Conservation (phyloP, 2,329 filamentous ascomycete genomes). For the Samsoniella hepiali region DNA sequence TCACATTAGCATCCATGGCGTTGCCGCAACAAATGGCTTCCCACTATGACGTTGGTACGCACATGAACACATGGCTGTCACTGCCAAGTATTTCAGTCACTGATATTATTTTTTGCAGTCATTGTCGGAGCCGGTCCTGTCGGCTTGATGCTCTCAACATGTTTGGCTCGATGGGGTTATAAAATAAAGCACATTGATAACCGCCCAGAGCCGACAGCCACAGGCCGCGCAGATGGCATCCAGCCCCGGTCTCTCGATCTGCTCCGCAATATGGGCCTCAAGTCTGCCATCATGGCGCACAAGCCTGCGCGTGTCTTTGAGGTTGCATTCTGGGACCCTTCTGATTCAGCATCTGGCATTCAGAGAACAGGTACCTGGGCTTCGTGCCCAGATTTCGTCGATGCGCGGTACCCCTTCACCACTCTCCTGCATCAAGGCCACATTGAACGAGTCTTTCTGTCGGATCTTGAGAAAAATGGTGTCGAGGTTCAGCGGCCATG, state of each 20-base stretch:
- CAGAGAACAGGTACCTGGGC: constrained; percentile 72
- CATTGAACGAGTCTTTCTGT: constrained; percentile 68
- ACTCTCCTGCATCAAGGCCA: constrained; percentile 68
- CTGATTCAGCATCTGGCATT: constrained; percentile 54
- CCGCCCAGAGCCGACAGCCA: constrained; percentile 76
- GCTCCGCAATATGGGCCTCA: constrained; percentile 83
- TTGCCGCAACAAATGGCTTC: not conserved
- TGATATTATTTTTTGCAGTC: constrained; percentile 48
- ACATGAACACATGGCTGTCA: too few species aligned
- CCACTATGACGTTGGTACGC: constrained; percentile 45
- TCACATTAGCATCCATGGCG: constrained; percentile 4
- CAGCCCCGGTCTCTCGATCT: constrained; percentile 86
- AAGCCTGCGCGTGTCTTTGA: constrained; percentile 83
- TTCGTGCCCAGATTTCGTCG: constrained; percentile 80
- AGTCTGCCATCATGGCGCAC: constrained; percentile 82
- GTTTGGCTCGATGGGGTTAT: constrained; percentile 88
- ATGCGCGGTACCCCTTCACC: constrained; percentile 68
- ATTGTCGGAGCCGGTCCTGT: constrained; percentile 88
- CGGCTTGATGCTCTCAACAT: constrained; percentile 82
- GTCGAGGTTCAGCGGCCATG: constrained; percentile 61
- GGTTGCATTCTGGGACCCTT: constrained; percentile 70
- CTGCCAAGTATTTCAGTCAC: not conserved
- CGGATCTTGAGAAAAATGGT: constrained; percentile 60
- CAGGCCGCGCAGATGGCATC: constrained; percentile 86
- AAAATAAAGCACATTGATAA: constrained; percentile 95